Conservation (phyloP, 345 rosid species). For the Eucalyptus grandis region DNA sequence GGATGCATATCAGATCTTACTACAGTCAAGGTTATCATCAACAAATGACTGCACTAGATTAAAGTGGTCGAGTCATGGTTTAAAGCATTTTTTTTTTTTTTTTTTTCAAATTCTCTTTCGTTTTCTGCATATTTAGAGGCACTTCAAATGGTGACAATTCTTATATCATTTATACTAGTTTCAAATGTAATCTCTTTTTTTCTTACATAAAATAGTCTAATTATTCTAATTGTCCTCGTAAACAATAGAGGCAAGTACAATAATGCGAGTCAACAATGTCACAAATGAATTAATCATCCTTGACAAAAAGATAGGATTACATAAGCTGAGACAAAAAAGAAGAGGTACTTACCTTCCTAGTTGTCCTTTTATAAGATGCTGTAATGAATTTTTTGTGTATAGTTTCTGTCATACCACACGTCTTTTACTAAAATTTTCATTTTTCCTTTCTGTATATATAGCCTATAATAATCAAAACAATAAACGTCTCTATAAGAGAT, state of each 20-base stretch:
- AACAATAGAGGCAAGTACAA: not conserved
- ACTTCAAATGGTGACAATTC: not conserved
- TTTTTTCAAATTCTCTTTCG: not conserved
- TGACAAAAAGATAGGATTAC: not conserved
- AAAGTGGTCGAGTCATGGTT: not conserved
- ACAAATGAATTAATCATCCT: not conserved
- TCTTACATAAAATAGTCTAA: not conserved
- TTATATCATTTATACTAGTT: not conserved
- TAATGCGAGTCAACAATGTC: not conserved
- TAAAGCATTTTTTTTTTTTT: not conserved
- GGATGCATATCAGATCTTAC: too few relatives aligned
- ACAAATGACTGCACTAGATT: not conserved
- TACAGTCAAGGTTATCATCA: too few relatives aligned
- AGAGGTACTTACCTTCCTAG: not conserved
- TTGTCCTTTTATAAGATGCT: not conserved
- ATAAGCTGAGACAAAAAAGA: not conserved
- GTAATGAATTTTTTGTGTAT: not conserved
- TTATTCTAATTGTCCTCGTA: not conserved
- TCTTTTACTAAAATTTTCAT: too few relatives aligned
- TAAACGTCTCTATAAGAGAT: not conserved
- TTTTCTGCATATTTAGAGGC: not conserved
- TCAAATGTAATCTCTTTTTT: not conserved
- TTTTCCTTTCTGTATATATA: accelerated
- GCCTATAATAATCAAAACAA: too few relatives aligned
- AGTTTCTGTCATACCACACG: not conserved